phyloP scores from a whole-genome alignment of 2,329 filamentous ascomycete genomes.

The Fusarium agapanthi region DNA sequence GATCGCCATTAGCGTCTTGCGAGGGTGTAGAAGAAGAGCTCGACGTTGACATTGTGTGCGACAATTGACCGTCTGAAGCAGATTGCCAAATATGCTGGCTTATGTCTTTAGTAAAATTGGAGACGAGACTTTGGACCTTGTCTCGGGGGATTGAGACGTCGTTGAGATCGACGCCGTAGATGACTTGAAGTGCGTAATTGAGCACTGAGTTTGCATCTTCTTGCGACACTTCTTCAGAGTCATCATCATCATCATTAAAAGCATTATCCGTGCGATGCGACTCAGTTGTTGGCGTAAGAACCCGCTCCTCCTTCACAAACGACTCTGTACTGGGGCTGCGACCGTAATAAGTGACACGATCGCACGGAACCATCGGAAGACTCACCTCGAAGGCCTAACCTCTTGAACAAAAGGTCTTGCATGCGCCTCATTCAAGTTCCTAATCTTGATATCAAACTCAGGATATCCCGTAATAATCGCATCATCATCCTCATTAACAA shows the following conservation, averaged over 20 bases:
- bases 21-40: conserved; percentile 46
- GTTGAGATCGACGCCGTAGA: conserved; percentile 50
- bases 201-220: conserved; percentile 49
- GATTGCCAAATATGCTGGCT: conserved; percentile 47
- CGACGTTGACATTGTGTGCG: conserved; percentile 45
- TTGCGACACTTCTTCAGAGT: conserved; percentile 40
- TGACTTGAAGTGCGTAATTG: conserved; percentile 49
- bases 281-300: conserved; percentile 29
- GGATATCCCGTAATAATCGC: conserved; percentile 40
- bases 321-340: conserved; percentile 29
- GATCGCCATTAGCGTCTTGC: conserved; percentile 38
- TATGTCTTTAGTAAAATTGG: conserved; percentile 47
- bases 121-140: conserved; percentile 44
- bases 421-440: conserved; percentile 21
- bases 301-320: conserved; percentile 32
- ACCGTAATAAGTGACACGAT: conserved; percentile 19
- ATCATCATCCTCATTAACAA: conserved; percentile 49
- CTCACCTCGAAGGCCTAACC: conserved; percentile 23
- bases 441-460: conserved; percentile 41
- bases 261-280: neutral
- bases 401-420: conserved; percentile 5
- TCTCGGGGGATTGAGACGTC: conserved; percentile 43
- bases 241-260: conserved; percentile 26
- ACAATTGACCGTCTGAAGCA: conserved; percentile 41
- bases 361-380: too few species aligned